Evolutionary conservation across 73 alveolate genomes (phyloP).

Genomic region (Diophrys appendiculata): DNA sequence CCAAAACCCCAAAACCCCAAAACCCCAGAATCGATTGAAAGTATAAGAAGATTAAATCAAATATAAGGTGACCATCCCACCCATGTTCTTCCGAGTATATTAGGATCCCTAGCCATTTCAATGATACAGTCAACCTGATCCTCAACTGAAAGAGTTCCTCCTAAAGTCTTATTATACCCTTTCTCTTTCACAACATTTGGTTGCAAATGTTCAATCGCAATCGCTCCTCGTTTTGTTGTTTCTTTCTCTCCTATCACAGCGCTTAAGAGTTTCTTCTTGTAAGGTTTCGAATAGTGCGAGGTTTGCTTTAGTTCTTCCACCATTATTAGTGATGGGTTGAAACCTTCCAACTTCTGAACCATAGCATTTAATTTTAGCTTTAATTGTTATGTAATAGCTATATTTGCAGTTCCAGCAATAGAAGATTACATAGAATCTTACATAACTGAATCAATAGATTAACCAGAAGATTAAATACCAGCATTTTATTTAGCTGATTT

Average conservation of each 20-base stretch:
- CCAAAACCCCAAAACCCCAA: background rate
- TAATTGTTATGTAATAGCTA: too few relatives aligned
- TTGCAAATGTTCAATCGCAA: too few relatives aligned
- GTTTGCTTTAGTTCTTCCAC: constrained; percentile 68
- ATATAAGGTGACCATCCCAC: constrained; percentile 95
- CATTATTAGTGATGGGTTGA: constrained; percentile 62
- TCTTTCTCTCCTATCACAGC: constrained; percentile 70
- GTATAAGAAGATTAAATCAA: constrained; percentile 31
- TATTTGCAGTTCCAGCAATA: too few relatives aligned
- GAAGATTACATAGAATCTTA: too few relatives aligned
- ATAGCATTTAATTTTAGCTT: too few relatives aligned
- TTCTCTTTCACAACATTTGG: too few relatives aligned
- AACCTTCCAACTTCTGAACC: constrained; percentile 77
- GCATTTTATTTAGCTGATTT: constrained; percentile 73
- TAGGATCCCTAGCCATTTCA: constrained; percentile 95
- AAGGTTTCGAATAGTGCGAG: constrained; percentile 50
- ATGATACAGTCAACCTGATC: constrained; percentile 93
- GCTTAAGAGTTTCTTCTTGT: constrained; percentile 36
- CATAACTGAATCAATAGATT: too few relatives aligned
- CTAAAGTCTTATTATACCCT: constrained; percentile 10
- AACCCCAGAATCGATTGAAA: background rate
- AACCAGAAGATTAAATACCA: constrained; percentile 23
- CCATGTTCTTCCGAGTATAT: constrained; percentile 95
- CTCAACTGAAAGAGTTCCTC: constrained; percentile 73
- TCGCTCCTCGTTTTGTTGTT: too few relatives aligned